A percentile compares a stretch with the other conserved stretches of the same genome.
These are phyloP conservation scores for Yamadazyma tumulicola DNA, from an alignment of 805 yeast species.

Conservation along the genomic window DNA sequence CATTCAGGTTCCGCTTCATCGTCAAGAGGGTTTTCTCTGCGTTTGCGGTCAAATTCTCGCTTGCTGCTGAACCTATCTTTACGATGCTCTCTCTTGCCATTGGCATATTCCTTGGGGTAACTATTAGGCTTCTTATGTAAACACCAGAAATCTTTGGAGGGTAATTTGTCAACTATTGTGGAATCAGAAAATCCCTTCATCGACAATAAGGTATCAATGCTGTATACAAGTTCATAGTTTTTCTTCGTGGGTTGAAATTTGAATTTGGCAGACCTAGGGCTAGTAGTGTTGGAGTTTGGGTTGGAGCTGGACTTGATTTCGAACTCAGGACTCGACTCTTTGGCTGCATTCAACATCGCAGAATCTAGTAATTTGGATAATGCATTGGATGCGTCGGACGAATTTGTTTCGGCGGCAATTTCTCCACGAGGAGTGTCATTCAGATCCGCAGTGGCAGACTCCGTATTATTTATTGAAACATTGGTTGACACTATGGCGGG, in stretches of 20 bases:
- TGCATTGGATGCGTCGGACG: constrained; percentile 18
- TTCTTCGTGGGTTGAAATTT: constrained; percentile 15
- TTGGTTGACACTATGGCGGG: constrained; percentile 25
- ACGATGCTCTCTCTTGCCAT: constrained; percentile 4
- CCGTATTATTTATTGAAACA: not conserved
- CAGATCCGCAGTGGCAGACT: not conserved
- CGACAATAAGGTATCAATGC: constrained; percentile 10
- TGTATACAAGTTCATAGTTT: constrained; percentile 9
- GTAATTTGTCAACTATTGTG: constrained; percentile 4
- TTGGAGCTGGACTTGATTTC: constrained; percentile 10
- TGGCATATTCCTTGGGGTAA: constrained; percentile 6
- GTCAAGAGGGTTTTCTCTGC: constrained; percentile 2
- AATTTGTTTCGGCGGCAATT: too few species aligned
- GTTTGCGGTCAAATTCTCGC: constrained; percentile 7
- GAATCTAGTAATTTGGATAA: constrained; percentile 41
- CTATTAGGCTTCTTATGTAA: constrained; percentile 7
- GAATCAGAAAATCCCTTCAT: constrained; percentile 4
- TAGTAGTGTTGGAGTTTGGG: constrained; percentile 31
- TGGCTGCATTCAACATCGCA: constrained; percentile 47
- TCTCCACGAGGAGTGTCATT: too few species aligned
- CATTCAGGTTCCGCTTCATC: constrained; percentile 30
- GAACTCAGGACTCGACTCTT: constrained; percentile 38
- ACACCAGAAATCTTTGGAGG: constrained; percentile 15
- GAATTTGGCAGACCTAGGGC: constrained; percentile 38
- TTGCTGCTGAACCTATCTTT: constrained; percentile 4